Base-by-base conservation (phyloP, 164 flowering plant genomes). In the Berberis vulgaris region DNA sequence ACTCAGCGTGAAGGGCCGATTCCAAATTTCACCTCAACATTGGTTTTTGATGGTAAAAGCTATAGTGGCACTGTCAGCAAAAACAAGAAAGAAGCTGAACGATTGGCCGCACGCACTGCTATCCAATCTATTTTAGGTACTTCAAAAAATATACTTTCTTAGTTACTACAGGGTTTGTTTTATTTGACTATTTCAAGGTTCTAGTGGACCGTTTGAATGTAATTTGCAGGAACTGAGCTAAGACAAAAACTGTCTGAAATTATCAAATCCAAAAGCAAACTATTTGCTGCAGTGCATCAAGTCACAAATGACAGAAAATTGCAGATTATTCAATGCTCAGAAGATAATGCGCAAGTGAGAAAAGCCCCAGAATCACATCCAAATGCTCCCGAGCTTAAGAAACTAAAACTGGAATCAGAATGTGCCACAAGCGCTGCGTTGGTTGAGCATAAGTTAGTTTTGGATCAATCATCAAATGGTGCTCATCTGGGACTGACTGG, bases 1-100 rank as follows among this genome's bases (percentile, higher is more conserved):
- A 44, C 64, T 57, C 76, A 75, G 56, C 2, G 68, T 41, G 56
- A 67, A 55, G 80, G 72, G 26, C 7, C 63, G 62, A 67, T 78
- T 70, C 84, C 88, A 11, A 43, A 67, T 11, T 84, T 82, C 63
- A 47, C 54, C 0, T 81, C 89, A 1, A 73, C 84, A 47, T 46
- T 80, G 74, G 61, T 53, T 7, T 81, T 88, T 49, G 67, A 77
- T 67, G 85, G 83, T 66, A 73, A 65, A 41, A 57, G 53, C 45
- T 86, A 72, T 57, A 71, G 65, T 45, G 85, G 88, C 49, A 69
- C 46, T 6, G 58, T 61, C 38, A 81, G 75, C 5, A 80, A 41
- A 68, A 84, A 12, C 72, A 86, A 88, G 76, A 86, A 82, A 73
- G 91, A 86, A 49, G 83, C 90, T 43, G 88, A 86, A 47, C 88